These are phyloP conservation scores for Penicillium sp. DNA, from an alignment of 2,329 filamentous ascomycete species.

Conservation along the genomic window DNA sequence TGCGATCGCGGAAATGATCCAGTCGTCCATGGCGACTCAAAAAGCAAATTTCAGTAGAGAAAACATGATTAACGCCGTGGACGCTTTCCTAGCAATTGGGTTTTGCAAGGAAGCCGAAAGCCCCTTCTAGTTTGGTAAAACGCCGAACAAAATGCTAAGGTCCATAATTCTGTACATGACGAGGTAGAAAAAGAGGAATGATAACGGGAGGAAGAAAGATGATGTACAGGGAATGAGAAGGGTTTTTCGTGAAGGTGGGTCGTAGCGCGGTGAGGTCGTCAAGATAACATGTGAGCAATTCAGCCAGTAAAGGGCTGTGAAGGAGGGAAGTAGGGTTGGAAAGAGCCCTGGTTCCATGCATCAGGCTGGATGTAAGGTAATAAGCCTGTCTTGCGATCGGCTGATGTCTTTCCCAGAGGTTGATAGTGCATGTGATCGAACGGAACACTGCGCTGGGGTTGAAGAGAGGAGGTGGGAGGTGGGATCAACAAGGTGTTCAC, in stretches of 20 bases:
- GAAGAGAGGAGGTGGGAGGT: slow-evolving; percentile 77
- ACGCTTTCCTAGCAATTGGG: slow-evolving; percentile 10
- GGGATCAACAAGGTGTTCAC: slow-evolving; percentile 92
- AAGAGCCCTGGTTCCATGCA: slow-evolving; percentile 43
- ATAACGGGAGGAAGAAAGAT: slow-evolving; percentile 12
- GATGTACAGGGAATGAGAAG: slow-evolving; percentile 25
- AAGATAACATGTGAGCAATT: slow-evolving; percentile 17
- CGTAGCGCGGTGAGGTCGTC: slow-evolving; percentile 33
- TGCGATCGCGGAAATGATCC: slow-evolving; percentile 20
- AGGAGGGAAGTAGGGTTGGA: slow-evolving; percentile 36
- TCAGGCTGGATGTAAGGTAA: slow-evolving; percentile 61
- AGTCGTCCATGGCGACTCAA: slow-evolving; percentile 1
- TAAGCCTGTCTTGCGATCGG: slow-evolving; percentile 68
- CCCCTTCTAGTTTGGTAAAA: slow-evolving; percentile 22
- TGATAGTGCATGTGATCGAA: slow-evolving; percentile 83
- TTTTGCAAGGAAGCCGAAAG: slow-evolving; percentile 8
- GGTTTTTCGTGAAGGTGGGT: slow-evolving; percentile 29
- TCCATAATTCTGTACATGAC: slow-evolving; percentile 19
- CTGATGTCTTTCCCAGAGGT: slow-evolving; percentile 70
- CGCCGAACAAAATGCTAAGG: slow-evolving; percentile 19
- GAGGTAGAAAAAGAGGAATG: not conserved
- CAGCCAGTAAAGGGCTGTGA: slow-evolving; percentile 34
- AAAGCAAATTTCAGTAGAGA: not conserved
- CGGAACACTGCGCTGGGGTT: slow-evolving; percentile 68
- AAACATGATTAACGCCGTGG: slow-evolving; percentile 14